These are phyloP conservation scores for Cryptococcus sp. DNA, from an alignment of 1,284 basidiomycete genomes.

Conservation along the genomic window DNA sequence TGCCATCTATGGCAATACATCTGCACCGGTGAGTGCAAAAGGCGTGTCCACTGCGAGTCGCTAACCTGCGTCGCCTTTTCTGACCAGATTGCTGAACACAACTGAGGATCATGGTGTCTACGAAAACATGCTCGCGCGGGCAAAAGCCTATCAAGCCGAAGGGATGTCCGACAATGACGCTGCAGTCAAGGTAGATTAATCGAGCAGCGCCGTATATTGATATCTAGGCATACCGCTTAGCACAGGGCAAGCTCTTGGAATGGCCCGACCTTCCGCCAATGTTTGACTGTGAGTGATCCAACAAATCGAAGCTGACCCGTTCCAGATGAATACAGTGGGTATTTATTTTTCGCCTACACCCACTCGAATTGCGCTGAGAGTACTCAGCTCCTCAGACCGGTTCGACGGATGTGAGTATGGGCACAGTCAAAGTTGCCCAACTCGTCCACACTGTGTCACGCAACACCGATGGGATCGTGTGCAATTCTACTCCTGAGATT, in stretches of 20 bases:
- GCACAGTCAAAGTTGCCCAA: neutral
- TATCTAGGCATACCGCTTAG: neutral
- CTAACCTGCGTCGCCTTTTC: neutral
- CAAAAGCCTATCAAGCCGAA: neutral
- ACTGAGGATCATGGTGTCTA: neutral
- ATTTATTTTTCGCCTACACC: too few species aligned
- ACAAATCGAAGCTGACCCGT: neutral
- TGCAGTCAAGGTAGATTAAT: neutral
- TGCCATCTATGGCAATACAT: neutral
- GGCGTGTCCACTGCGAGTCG: neutral
- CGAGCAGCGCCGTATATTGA: neutral
- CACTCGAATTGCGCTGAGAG: neutral
- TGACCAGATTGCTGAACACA: neutral
- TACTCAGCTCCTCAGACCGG: neutral
- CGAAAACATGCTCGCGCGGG: neutral
- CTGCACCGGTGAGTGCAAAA: neutral
- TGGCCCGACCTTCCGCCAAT: slow-evolving; percentile 13
- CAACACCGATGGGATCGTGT: slow-evolving; percentile 6
- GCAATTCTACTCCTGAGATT: slow-evolving; percentile 2
- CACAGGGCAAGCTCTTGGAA: neutral
- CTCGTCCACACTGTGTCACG: slow-evolving; percentile 1
- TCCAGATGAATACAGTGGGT: slow-evolving; percentile 10
- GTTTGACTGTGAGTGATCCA: slow-evolving; percentile 16
- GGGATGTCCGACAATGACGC: neutral
- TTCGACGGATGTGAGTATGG: neutral